Conservation (phyloP, 768 basidiomycete genomes). For the Naganishia friedmannii region DNA sequence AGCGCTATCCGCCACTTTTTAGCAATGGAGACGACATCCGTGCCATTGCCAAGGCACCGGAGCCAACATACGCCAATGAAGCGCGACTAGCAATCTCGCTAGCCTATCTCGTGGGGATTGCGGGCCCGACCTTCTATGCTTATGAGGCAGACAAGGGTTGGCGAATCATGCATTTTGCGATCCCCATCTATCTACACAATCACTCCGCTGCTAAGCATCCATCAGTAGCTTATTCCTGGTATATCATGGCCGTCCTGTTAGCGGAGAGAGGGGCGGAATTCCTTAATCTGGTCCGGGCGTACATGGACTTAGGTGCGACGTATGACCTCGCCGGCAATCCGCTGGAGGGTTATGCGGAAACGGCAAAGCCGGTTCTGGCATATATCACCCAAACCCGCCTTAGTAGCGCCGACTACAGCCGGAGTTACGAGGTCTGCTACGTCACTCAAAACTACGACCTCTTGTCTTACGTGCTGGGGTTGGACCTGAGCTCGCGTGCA, state of each 20-base stretch:
- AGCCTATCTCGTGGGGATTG: constrained; percentile 3
- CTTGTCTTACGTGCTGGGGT: constrained; percentile 16
- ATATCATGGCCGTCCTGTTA: constrained; percentile 13
- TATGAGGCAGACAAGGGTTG: constrained; percentile 17
- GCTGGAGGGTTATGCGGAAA: constrained; percentile 3
- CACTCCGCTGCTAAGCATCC: constrained; percentile 5
- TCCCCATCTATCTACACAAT: constrained; percentile 15
- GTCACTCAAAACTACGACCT: constrained; percentile 23
- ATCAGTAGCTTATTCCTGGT: constrained; percentile 8
- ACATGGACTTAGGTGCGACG: neutral
- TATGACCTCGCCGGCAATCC: constrained; percentile 1
- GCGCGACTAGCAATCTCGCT: neutral
- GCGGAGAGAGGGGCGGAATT: constrained; percentile 6
- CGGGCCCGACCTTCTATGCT: constrained; percentile 4
- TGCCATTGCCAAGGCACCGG: neutral
- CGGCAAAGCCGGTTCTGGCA: constrained; percentile 6
- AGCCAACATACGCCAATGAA: constrained; percentile 1
- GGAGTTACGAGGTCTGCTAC: constrained; percentile 5
- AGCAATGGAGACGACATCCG: neutral
- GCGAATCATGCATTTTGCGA: constrained; percentile 24
- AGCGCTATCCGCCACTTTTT: neutral
- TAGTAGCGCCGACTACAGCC: constrained; percentile 16
- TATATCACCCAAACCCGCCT: constrained; percentile 26
- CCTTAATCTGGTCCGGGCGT: neutral
- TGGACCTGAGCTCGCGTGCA: constrained; percentile 20